A percentile compares a stretch with the other conserved stretches of the same genome.
phyloP scores from a whole-genome alignment of 2,329 filamentous ascomycete genomes.

The Ophiostoma ips region DNA sequence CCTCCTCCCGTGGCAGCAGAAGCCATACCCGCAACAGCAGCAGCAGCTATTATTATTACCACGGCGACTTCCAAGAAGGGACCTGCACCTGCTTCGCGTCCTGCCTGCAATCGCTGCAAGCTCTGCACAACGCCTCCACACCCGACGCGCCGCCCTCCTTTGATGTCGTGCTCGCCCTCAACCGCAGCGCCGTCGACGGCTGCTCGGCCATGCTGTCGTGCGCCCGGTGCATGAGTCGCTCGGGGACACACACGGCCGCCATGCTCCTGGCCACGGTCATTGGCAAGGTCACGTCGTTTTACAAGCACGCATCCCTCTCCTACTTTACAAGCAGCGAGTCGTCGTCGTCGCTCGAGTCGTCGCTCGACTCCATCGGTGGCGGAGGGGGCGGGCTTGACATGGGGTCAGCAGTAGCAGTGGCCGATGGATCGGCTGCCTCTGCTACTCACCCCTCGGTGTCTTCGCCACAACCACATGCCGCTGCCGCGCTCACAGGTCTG shows the following conservation, averaged over 20 bases:
- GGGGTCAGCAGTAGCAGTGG: constrained; percentile 1
- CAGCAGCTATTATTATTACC: too few species aligned
- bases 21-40: neutral
- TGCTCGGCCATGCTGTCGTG: constrained; percentile 34
- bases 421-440: neutral
- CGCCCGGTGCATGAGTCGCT: constrained; percentile 28
- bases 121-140: constrained; percentile 27
- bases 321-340: neutral
- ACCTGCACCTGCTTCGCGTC: constrained; percentile 32
- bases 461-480: neutral
- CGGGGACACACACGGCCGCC: constrained; percentile 28
- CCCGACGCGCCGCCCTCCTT: constrained; percentile 26
- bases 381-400: neutral
- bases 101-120: constrained; percentile 32
- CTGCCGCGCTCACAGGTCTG: constrained; percentile 14
- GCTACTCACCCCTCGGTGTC: neutral
- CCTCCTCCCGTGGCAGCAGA: neutral
- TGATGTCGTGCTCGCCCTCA: constrained; percentile 30
- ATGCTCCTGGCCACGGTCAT: constrained; percentile 38
- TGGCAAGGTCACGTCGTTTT: constrained; percentile 32
- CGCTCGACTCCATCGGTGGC: neutral
- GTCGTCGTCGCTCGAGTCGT: neutral
- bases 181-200: constrained; percentile 34
- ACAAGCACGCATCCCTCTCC: constrained; percentile 24
- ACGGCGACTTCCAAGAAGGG: neutral